Evolutionary conservation across 306 rosid genomes (phyloP).

Genomic region (Cucumis hystrix): DNA sequence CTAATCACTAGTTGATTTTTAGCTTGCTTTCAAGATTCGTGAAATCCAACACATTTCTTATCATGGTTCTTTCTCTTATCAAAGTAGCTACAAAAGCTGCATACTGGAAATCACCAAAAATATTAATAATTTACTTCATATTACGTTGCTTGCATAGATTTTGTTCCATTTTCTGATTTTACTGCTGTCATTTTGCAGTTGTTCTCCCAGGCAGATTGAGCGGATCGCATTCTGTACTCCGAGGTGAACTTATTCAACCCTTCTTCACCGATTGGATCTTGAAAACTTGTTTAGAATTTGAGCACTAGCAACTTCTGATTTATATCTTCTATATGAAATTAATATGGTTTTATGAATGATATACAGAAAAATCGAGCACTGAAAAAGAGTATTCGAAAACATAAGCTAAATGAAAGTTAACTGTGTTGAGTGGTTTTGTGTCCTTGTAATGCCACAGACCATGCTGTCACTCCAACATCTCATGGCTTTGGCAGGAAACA

Average conservation of each 20-base stretch:
- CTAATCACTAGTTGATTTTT: not conserved
- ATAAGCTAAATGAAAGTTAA: not conserved
- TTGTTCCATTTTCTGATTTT: not conserved
- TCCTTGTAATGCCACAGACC: conserved; percentile 11
- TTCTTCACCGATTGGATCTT: not conserved
- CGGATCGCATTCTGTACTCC: not conserved
- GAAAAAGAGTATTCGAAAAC: not conserved
- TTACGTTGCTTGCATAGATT: not conserved
- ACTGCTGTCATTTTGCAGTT: conserved; percentile 3
- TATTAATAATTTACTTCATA: not conserved
- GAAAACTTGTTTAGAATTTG: not conserved
- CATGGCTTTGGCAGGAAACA: conserved; percentile 19
- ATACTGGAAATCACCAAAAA: not conserved
- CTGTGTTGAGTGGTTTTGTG: not conserved
- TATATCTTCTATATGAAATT: not conserved
- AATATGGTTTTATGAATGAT: not conserved
- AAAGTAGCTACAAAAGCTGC: not conserved
- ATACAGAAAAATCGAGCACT: not conserved
- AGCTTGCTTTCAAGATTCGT: not conserved
- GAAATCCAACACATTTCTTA: not conserved
- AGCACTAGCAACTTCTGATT: not conserved
- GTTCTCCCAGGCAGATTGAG: not conserved
- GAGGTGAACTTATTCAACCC: conserved; percentile 6
- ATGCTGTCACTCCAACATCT: conserved; percentile 14
- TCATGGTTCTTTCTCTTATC: not conserved